Evolutionary conservation across 1,284 basidiomycete species (phyloP).

Genomic region (Leccinum pallidistipes): DNA sequence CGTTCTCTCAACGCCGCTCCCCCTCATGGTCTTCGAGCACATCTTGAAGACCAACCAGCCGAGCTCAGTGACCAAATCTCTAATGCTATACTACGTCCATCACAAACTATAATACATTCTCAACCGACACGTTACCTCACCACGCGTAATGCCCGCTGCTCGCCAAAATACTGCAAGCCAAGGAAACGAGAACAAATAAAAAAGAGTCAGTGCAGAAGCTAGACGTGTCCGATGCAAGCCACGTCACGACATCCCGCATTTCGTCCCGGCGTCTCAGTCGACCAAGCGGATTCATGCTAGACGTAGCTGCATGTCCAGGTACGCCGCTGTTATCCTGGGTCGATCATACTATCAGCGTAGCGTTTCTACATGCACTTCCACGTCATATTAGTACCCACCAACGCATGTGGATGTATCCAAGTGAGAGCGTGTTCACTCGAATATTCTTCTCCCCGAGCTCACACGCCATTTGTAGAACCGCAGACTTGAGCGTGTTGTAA

Average conservation of each 20-base stretch:
- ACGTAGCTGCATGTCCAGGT: conserved; percentile 75
- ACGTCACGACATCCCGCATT: conserved; percentile 73
- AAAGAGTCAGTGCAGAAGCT: conserved; percentile 61
- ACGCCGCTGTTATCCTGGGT: conserved; percentile 75
- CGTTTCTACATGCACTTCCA: not conserved
- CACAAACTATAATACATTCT: conserved; percentile 8
- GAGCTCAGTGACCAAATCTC: not conserved
- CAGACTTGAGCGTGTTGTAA: conserved; percentile 84
- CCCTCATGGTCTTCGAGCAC: not conserved
- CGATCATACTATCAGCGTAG: not conserved
- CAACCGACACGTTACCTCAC: conserved; percentile 38
- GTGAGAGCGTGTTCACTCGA: conserved; percentile 72
- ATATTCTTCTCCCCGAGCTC: conserved; percentile 74
- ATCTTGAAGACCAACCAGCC: not conserved
- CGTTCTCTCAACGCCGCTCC: not conserved
- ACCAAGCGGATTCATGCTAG: conserved; percentile 72
- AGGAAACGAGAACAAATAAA: conserved; percentile 23
- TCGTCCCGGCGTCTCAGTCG: conserved; percentile 77
- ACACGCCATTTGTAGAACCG: conserved; percentile 82
- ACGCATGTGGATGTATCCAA: conserved; percentile 72
- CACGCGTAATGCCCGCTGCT: conserved; percentile 72
- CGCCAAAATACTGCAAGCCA: conserved; percentile 56
- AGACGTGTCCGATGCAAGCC: conserved; percentile 80
- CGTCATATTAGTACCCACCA: not conserved
- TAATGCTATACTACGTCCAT: conserved; percentile 27